Conservation (phyloP, 306 rosid species). For the Purshia tridentata region DNA sequence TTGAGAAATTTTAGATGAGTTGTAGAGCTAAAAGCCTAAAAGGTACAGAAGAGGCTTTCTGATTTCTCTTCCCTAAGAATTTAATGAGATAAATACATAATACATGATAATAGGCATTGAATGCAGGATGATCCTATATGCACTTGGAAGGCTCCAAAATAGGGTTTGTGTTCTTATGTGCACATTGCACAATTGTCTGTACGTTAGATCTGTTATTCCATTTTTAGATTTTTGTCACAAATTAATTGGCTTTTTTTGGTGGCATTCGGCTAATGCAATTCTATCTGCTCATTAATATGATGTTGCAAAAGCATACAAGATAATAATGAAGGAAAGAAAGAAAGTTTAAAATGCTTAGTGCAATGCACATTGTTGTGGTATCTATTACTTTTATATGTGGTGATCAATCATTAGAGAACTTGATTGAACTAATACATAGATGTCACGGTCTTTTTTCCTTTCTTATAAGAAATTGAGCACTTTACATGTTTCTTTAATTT, state of each 20-base stretch:
- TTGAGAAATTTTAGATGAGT: neutral
- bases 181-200: neutral
- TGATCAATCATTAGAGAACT: constrained; percentile 3
- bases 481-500: constrained; percentile 7
- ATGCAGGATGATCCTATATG: neutral
- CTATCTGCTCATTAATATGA: neutral
- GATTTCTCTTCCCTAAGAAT: neutral
- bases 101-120: neutral
- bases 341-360: neutral
- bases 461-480: neutral
- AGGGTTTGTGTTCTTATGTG: neutral
- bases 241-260: too few relatives aligned
- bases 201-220: neutral
- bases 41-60: neutral
- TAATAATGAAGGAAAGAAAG: too few relatives aligned
- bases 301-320: neutral
- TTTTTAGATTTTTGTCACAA: neutral
- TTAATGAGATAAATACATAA: neutral
- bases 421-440: neutral
- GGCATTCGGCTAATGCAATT: neutral
- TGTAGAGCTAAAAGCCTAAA: neutral
- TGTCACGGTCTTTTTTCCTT: neutral
- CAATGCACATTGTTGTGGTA: neutral
- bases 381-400: neutral
- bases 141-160: neutral